Evolutionary conservation across 169 alveolate genomes (phyloP), one percentile per base, ranked within the genome.

Genomic region (Condylostoma magnum): DNA sequence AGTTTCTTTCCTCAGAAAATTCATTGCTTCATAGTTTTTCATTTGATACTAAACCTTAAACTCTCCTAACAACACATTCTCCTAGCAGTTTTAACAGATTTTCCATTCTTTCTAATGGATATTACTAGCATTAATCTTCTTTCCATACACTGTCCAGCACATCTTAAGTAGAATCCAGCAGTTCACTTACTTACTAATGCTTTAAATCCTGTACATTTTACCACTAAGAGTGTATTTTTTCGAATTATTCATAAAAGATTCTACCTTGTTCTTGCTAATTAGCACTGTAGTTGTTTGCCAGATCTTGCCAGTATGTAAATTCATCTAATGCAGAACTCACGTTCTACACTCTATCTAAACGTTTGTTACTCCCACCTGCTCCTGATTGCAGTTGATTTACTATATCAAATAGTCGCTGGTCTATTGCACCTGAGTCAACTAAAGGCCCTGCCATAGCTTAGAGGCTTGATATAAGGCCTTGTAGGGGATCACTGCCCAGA

Each of bases 71-170:
- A 36, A 85, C 18, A 15, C 82, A 55, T 54, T 79, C 81, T 33
- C 88, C 63, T 3, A 82, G 66, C 37, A 89, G 77, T 5, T 72
- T 53, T 55, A 89, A 66, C 33, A 89, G 67, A 56, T 82, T 79
- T 6, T 68, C 82, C 95, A 89, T 89, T 60, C 95, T 74, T 3
- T 34, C 78, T 50, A 82, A 84, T 30, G 86, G 69, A 33, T 79
- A 83, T 34, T 6, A 38, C 20, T 47, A 58, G 0, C 66, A 27
- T 1, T 55, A 15, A 3, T 36, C 75, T 25, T 78, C 90, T 36
- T 31, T 12, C 91, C 91, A 86, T 0, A 86, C 51, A 37, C 37
- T 28, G 20, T 83, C 89, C 37, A 83, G 41, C 0, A 71, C 34
- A 56, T 83, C 93, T 60, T 54, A 50, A 28, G 85, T 52, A 2